Evolutionary conservation across 768 basidiomycete genomes (phyloP).

Genomic region (Fomitopsis serialis): DNA sequence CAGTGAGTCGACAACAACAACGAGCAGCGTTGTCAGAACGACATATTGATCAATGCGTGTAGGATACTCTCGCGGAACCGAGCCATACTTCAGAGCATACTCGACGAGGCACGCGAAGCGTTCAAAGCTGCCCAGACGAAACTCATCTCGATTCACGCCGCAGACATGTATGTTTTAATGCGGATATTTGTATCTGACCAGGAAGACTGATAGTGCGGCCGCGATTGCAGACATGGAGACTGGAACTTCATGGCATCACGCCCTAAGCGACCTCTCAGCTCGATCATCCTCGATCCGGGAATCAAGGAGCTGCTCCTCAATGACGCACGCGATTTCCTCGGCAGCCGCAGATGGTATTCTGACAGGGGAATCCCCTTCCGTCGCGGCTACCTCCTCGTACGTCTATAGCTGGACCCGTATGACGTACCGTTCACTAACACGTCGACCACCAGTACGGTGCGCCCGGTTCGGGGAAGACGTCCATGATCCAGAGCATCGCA

Average conservation of each 20-base stretch:
- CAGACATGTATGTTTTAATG: slow-evolving; percentile 30
- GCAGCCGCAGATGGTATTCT: slow-evolving; percentile 66
- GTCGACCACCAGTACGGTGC: slow-evolving; percentile 49
- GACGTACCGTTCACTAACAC: background rate
- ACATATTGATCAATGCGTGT: slow-evolving; percentile 1
- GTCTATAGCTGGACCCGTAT: slow-evolving; percentile 3
- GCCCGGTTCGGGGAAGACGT: slow-evolving; percentile 77
- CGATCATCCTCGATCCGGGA: slow-evolving; percentile 71
- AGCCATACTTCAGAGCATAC: slow-evolving; percentile 40
- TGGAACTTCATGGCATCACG: slow-evolving; percentile 56
- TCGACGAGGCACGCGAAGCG: slow-evolving; percentile 48
- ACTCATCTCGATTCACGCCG: slow-evolving; percentile 49
- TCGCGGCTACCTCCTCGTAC: slow-evolving; percentile 63
- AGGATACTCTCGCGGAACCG: slow-evolving; percentile 49
- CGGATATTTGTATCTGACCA: background rate
- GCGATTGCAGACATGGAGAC: slow-evolving; percentile 28
- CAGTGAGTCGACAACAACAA: background rate
- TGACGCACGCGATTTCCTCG: slow-evolving; percentile 69
- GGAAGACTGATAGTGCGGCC: slow-evolving; percentile 27
- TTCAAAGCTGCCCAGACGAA: slow-evolving; percentile 48
- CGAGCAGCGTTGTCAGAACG: background rate
- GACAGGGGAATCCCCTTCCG: slow-evolving; percentile 76
- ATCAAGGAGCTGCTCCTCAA: slow-evolving; percentile 58
- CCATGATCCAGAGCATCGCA: slow-evolving; percentile 69
- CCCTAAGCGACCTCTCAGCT: slow-evolving; percentile 62